Base-by-base conservation (phyloP, 768 basidiomycete genomes). In the Agrocybe praecox region DNA sequence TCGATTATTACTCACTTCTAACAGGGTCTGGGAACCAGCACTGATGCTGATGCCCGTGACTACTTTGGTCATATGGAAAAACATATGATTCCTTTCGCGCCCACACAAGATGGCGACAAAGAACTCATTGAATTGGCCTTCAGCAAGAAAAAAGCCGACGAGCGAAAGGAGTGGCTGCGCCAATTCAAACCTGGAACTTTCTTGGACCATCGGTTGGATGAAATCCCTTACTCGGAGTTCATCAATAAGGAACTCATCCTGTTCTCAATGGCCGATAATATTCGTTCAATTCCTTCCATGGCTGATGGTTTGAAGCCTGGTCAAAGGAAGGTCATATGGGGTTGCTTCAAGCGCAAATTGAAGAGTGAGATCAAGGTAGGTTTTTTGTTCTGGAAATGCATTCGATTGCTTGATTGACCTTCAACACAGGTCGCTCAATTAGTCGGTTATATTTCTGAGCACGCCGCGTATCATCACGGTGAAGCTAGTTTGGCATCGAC, bases 201-300 rank as follows among this genome's bases (percentile, higher is more conserved):
- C 72, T 79, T 99, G 48, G 88, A 98, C 68, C 96, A 99, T 72
- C 84, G 87, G 55, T 81, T 91, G 29, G 85, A 89, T 45, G 88
- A 93, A 65, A 91, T 99, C 59, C 84, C 92, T 0, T 92, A 88
- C 69, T 83, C 89, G 1, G 96, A 99, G 65, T 99, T 99, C 70
- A 96, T 99, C 76, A 98, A 99, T 79, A 93, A 87, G 73, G 97
- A 99, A 68, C 76, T 99, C 46, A 98, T 99, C 57, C 80, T 98
- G 23, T 99, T 98, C 82, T 99, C 97, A 1, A 98, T 98, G 94
- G 97, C 97, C 4, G 97, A 99, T 68, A 98, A 98, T 66, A 84
- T 97, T 61, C 95, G 97, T 54, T 99, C 97, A 4, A 98, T 99
- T 62, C 97, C 97, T 2, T 97, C 90, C 0, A 83, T 93, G 15